Percentiles rank a stretch among this genome's conserved stretches.
Conservation (phyloP, 768 basidiomycete genomes). For the Lactifluus piperatus region DNA sequence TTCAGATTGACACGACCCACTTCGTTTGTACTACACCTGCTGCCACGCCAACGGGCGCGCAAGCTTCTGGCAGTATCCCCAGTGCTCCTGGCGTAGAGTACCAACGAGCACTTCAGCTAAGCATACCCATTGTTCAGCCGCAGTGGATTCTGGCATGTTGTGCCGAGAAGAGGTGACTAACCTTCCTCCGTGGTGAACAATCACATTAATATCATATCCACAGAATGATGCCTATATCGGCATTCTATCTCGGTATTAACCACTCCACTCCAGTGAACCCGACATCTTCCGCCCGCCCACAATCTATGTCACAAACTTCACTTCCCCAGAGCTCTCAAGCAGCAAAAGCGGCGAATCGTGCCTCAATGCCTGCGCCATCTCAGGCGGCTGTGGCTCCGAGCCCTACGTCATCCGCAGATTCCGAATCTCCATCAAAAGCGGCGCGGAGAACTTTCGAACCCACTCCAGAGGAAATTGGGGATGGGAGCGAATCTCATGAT, state of each 20-base stretch:
- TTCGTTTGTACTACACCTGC: conserved; percentile 93
- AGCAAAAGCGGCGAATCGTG: conserved; percentile 39
- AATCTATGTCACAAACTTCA: conserved; percentile 69
- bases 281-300: conserved; percentile 42
- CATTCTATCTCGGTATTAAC: conserved; percentile 72
- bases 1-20: conserved; percentile 97
- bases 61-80: conserved; percentile 41
- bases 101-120: conserved; percentile 88
- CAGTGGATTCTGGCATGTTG: conserved; percentile 92
- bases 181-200: not conserved
- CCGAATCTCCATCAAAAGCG: conserved; percentile 4
- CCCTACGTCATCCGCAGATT: conserved; percentile 31
- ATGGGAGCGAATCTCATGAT: conserved; percentile 28
- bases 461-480: conserved; percentile 41
- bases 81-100: conserved; percentile 78
- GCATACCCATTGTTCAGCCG: conserved; percentile 91
- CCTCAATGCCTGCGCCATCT: conserved; percentile 58
- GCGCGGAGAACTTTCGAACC: conserved; percentile 34
- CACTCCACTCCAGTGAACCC: conserved; percentile 37
- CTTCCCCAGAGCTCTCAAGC: conserved; percentile 31
- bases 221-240: conserved; percentile 82
- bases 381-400: conserved; percentile 37
- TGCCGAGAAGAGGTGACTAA: conserved; percentile 65
- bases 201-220: not conserved
- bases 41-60: conserved; percentile 50